Evolutionary conservation across 768 basidiomycete genomes (phyloP).

Genomic region (Stropharia rugosoannulata): DNA sequence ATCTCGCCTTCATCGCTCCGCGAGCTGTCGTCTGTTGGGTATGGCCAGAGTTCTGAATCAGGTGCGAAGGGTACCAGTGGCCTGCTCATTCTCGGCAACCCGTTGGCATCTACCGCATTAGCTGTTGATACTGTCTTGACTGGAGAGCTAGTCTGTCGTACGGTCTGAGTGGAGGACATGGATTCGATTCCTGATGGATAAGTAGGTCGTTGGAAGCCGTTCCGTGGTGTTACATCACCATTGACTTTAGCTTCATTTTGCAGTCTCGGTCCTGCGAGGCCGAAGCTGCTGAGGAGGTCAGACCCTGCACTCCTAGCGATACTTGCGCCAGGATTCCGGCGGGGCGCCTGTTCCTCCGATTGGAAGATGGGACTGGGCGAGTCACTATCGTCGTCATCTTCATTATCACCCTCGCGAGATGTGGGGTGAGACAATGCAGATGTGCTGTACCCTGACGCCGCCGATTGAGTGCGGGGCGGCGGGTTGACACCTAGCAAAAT

Average conservation of each 20-base stretch:
- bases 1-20: slow-evolving; percentile 50
- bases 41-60: slow-evolving; percentile 73
- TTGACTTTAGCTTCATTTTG: slow-evolving; percentile 28
- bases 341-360: slow-evolving; percentile 26
- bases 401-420: slow-evolving; percentile 60
- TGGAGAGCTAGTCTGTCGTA: slow-evolving; percentile 8
- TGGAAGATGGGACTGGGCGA: slow-evolving; percentile 42
- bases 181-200: slow-evolving; percentile 21
- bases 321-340: slow-evolving; percentile 26
- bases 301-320: slow-evolving; percentile 28
- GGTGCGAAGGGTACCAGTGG: slow-evolving; percentile 60
- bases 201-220: slow-evolving; percentile 15
- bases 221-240: slow-evolving; percentile 63
- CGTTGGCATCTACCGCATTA: slow-evolving; percentile 5
- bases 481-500: slow-evolving; percentile 55
- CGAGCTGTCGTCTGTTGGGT: slow-evolving; percentile 42
- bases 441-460: slow-evolving; percentile 28
- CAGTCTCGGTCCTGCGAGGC: slow-evolving; percentile 17
- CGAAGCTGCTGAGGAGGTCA: slow-evolving; percentile 18
- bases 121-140: neutral
- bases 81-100: slow-evolving; percentile 28
- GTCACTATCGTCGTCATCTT: slow-evolving; percentile 40
- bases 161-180: slow-evolving; percentile 20
- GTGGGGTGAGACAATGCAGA: slow-evolving; percentile 39
- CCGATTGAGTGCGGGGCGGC: slow-evolving; percentile 40